These are phyloP conservation scores for Nectriaceae sp. DNA, from an alignment of 2,329 filamentous ascomycete genomes.

Conservation along the genomic window DNA sequence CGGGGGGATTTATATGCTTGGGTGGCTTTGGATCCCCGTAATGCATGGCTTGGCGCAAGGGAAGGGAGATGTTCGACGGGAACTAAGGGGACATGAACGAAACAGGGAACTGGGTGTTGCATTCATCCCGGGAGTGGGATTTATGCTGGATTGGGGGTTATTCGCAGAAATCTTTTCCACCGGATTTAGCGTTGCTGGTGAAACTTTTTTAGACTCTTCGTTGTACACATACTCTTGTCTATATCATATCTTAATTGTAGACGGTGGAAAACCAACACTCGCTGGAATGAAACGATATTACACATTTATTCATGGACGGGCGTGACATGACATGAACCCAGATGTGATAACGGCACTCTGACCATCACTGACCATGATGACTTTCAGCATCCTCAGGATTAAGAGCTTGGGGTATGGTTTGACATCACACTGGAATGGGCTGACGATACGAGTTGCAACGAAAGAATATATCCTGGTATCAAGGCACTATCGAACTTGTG, in stretches of 20 bases:
- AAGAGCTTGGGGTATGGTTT: no score
- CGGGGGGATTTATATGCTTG: constrained; percentile 21
- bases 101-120: constrained; percentile 16
- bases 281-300: constrained; percentile 20
- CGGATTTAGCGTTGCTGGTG: constrained; percentile 23
- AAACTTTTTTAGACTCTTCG: constrained; percentile 15
- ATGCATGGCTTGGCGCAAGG: constrained; percentile 33
- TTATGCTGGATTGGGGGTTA: constrained; percentile 10
- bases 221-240: constrained; percentile 18
- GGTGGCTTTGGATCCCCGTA: constrained; percentile 18
- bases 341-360: no score
- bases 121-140: constrained; percentile 2
- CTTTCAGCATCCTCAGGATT: no score
- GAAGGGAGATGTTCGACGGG: constrained; percentile 21
- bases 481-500: neutral
- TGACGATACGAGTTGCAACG: no score
- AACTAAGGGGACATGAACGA: constrained; percentile 20
- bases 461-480: neutral
- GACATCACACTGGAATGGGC: no score
- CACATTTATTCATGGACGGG: no score
- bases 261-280: constrained; percentile 23
- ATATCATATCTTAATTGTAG: constrained; percentile 29
- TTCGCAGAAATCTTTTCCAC: constrained; percentile 17
- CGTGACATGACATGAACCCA: no score
- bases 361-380: no score